phyloP scores from a whole-genome alignment of 192 early-diverging fungal species.

The Spinellus fusiger region DNA sequence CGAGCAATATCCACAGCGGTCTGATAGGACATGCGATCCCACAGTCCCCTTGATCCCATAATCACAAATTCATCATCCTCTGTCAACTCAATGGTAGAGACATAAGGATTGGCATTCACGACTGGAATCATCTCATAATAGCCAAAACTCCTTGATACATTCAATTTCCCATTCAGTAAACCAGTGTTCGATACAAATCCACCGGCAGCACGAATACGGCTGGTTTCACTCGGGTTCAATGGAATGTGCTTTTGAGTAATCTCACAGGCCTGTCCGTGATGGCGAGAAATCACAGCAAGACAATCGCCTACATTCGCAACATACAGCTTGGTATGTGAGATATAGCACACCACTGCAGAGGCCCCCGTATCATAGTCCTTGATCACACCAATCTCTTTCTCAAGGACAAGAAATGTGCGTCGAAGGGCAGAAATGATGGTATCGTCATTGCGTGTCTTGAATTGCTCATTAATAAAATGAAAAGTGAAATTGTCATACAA shows the following conservation, averaged over 20 bases:
- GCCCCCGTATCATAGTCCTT: constrained; percentile 45
- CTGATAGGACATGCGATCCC: constrained; percentile 74
- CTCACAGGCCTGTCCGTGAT: constrained; percentile 59
- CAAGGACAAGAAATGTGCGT: constrained; percentile 72
- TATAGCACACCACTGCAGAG: constrained; percentile 74
- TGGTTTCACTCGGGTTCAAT: constrained; percentile 59
- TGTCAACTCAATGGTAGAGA: constrained; percentile 62
- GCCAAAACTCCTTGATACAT: constrained; percentile 78
- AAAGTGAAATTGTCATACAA: constrained; percentile 66
- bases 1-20: constrained; percentile 83
- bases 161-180: constrained; percentile 66
- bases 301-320: constrained; percentile 85
- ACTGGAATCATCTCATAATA: constrained; percentile 77
- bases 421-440: constrained; percentile 64
- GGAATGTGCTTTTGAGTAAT: constrained; percentile 71
- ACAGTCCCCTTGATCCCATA: constrained; percentile 65
- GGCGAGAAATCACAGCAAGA: constrained; percentile 64
- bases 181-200: constrained; percentile 75
- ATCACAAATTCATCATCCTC: constrained; percentile 80
- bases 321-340: constrained; percentile 69
- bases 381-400: constrained; percentile 65
- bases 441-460: constrained; percentile 56
- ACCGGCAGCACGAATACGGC: constrained; percentile 71
- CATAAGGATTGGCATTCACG: constrained; percentile 80
- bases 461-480: constrained; percentile 70